These are phyloP conservation scores for Aspergillus biplanus DNA, from an alignment of 495 filamentous ascomycete species.

Conservation along the genomic window DNA sequence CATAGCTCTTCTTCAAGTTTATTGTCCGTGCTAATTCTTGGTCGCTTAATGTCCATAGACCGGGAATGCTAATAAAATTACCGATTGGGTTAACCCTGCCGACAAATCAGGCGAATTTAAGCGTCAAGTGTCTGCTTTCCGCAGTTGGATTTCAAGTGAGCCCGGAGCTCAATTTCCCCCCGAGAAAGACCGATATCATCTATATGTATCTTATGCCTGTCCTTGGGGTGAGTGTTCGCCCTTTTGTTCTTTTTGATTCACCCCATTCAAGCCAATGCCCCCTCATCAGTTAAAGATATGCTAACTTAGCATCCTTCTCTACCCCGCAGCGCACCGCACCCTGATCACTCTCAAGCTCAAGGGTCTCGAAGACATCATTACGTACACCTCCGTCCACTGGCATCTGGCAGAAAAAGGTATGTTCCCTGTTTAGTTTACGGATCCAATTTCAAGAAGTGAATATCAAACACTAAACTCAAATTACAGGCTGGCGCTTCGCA, in stretches of 20 bases:
- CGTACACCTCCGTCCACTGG: conserved; percentile 71
- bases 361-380: conserved; percentile 67
- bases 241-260: not conserved
- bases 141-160: conserved; percentile 69
- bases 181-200: conserved; percentile 70
- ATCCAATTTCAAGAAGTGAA: not conserved
- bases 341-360: conserved; percentile 70
- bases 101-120: conserved; percentile 90
- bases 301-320: not conserved
- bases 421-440: not conserved
- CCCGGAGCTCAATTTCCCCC: conserved; percentile 65
- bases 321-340: conserved; percentile 59
- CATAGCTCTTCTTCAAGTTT: not conserved
- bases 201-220: conserved; percentile 75
- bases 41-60: conserved; percentile 25
- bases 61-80: conserved; percentile 57
- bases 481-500: conserved; percentile 79
- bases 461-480: not conserved
- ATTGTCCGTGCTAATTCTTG: not conserved
- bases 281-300: not conserved
- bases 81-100: conserved; percentile 76
- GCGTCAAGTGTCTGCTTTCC: conserved; percentile 71
- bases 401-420: conserved; percentile 64
- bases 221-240: conserved; percentile 60
- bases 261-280: not conserved